Conservation (phyloP, 345 rosid species). For the Bretschneidera sinensis region DNA sequence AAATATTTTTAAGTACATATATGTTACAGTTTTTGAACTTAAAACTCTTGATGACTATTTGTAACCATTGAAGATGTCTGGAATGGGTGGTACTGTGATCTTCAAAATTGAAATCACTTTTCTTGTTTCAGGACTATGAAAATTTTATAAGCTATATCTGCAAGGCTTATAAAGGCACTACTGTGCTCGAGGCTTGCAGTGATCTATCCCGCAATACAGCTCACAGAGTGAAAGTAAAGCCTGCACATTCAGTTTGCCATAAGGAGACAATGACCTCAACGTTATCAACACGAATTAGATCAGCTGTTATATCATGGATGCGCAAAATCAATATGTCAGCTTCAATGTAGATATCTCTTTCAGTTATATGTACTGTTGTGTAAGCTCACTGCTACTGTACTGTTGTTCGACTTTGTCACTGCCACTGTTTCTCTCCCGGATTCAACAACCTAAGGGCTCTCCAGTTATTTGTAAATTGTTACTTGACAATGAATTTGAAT, state of each 20-base stretch:
- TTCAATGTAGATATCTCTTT: background rate
- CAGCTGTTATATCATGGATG: slow-evolving; percentile 24
- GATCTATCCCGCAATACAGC: slow-evolving; percentile 20
- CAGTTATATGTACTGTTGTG: too few relatives aligned
- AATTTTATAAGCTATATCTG: slow-evolving; percentile 75
- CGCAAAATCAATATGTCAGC: slow-evolving; percentile 10
- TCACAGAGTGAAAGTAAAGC: slow-evolving; percentile 15
- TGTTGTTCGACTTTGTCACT: too few relatives aligned
- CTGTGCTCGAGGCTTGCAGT: slow-evolving; percentile 49
- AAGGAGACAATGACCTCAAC: slow-evolving; percentile 27
- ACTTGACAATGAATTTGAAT: too few relatives aligned
- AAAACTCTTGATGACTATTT: background rate
- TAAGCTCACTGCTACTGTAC: too few relatives aligned
- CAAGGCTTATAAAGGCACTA: slow-evolving; percentile 56
- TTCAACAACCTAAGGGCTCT: too few relatives aligned
- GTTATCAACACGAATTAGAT: slow-evolving; percentile 16
- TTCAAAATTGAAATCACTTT: background rate
- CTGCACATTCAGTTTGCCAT: slow-evolving; percentile 33
- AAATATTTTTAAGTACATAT: too few relatives aligned
- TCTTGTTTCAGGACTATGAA: slow-evolving; percentile 57
- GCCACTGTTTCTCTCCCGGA: too few relatives aligned
- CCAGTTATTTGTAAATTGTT: too few relatives aligned
- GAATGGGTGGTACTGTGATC: too few relatives aligned
- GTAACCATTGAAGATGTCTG: too few relatives aligned
- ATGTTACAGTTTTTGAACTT: slow-evolving; percentile 4